Base-by-base conservation (phyloP, 1,284 basidiomycete species). In the Ustilago sp. region DNA sequence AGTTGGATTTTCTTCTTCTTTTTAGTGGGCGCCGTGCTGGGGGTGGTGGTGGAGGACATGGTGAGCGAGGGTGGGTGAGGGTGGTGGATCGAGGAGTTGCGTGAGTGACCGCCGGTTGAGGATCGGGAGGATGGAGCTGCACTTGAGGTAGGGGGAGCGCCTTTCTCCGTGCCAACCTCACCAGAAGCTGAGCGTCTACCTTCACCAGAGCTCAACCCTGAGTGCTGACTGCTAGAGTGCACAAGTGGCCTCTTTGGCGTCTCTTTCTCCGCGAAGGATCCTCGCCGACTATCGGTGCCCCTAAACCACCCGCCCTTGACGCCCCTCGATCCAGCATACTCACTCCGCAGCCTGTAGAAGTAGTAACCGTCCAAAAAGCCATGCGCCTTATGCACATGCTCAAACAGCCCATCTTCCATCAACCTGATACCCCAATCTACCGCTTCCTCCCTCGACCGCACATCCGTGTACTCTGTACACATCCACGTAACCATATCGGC, bases 281-380 rank as follows among this genome's bases (percentile, higher is more conserved):
- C 66, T 15, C 68, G 41, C 48, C 68, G 70, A 56, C 76, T 74
- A 13, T 71, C 76, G 9, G 56, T 62, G 1, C 68, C 75, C 8
- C 78, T 51, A 57, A 74, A 77, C 77, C 77, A 79, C 2, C 58
- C 58, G 17, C 72, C 72, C n/a, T 52, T 43, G 3, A 54, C 50
- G 2, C 59, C 58, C 7, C 68, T 59, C 45, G 61, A 34, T 13
- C 64, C 68, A 45, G 66, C 72, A 52, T 64, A 78, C 45, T 79
- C 77, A 36, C 71, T 65, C 52, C 47, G 70, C 35, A 82, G 62
- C 50, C 80, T 59, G 61, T 82, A 82, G 52, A 86, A 86, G 75
- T 84, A 84, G 45, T 86, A 83, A 1, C 85, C 85, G 45, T 86
- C 85, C 39, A 84, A 50, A 64, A 86, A 85, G 12, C 80, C 83